Base-by-base conservation (phyloP, 2,329 filamentous ascomycete genomes). In the Magnaporthiopsis rhizophila region DNA sequence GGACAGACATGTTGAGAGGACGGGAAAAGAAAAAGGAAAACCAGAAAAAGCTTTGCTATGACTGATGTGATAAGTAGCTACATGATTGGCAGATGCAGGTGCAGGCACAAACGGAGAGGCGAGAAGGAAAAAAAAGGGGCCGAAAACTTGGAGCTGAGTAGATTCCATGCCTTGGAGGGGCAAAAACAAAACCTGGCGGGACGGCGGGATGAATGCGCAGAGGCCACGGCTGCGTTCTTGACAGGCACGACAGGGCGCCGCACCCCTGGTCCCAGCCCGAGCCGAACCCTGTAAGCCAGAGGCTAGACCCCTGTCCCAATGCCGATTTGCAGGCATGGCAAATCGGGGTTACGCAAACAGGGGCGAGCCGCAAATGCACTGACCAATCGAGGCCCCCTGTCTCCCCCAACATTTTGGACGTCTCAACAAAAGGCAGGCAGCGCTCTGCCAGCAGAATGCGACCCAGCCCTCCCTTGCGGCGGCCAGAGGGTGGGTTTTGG, bases 361-460 rank as follows among this genome's bases (percentile, higher is more conserved):
- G 11, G 34, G 26, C 58, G 9, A 60, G 18, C 45, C 12, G 24
- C 62, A 63, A 63, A 15, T n/a, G 21, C 28, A 36, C 26, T 53
- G 62, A 28, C 62, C 62, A 64, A 64, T 64, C 58, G 60, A 18
- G n/a, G 13, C 7, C n/a, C 45, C 45, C 45, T 13, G 34, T n/a
- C 64, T 63, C 38, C 59, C 64, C 64, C 64, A 65, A 65, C 64
- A 65, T 58, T 63, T 65, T 56, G n/a, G 32, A 36, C 50, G 26
- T 56, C 64, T 60, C 64, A 65, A 65, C 64, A 65, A 65, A 65
- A 65, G 58, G 59, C 12, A 34, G 26, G 50, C 45, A 28, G 21
- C 45, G 45, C 45, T 53, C 9, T 53, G 45, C 21, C 45, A 53
- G 38, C 38, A 21, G 38, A 21, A 8, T 2, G 15, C 3, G 11